A percentile compares a stretch with the other conserved stretches of the same genome.
Conservation (phyloP, 345 rosid genomes). For the Geranium rotundifolium region DNA sequence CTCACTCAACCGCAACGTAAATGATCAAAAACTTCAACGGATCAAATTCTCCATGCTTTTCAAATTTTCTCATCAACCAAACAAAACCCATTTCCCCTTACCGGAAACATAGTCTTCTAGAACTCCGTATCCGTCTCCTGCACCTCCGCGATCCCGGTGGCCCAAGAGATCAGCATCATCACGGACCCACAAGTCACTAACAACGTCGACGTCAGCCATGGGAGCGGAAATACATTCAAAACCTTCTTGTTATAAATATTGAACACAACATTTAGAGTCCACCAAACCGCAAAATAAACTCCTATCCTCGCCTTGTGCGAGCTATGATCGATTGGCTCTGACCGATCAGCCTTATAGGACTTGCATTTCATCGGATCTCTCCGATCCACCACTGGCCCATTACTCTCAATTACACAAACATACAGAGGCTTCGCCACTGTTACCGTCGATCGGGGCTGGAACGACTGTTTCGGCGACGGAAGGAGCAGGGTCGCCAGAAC, state of each 20-base stretch:
- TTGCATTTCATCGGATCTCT: conserved; percentile 31
- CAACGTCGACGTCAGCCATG: conserved; percentile 93
- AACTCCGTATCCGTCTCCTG: conserved; percentile 83
- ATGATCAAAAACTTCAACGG: background rate
- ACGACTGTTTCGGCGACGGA: conserved; percentile 14
- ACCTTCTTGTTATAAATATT: conserved; percentile 97
- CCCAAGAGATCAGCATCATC: conserved; percentile 94
- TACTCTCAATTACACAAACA: conserved; percentile 30
- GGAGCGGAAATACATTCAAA: conserved; percentile 90
- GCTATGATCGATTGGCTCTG: conserved; percentile 42
- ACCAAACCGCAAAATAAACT: conserved; percentile 89
- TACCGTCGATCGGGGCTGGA: conserved; percentile 18
- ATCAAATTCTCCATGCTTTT: background rate
- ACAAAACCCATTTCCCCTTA: conserved; percentile 38
- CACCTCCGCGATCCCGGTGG: conserved; percentile 65
- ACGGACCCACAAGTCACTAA: conserved; percentile 90
- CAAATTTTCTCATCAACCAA: conserved; percentile 15
- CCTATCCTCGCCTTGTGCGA: conserved; percentile 55
- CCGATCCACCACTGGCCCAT: conserved; percentile 14
- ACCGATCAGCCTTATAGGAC: conserved; percentile 75
- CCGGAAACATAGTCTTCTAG: conserved; percentile 94
- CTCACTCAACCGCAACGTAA: background rate
- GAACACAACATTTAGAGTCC: conserved; percentile 93
- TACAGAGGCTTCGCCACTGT: conserved; percentile 54
- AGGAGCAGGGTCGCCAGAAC: conserved; percentile 19